Percentiles rank a stretch among this genome's conserved stretches.
Conservation (phyloP, 1,284 basidiomycete genomes). For the Ustilago sp. region DNA sequence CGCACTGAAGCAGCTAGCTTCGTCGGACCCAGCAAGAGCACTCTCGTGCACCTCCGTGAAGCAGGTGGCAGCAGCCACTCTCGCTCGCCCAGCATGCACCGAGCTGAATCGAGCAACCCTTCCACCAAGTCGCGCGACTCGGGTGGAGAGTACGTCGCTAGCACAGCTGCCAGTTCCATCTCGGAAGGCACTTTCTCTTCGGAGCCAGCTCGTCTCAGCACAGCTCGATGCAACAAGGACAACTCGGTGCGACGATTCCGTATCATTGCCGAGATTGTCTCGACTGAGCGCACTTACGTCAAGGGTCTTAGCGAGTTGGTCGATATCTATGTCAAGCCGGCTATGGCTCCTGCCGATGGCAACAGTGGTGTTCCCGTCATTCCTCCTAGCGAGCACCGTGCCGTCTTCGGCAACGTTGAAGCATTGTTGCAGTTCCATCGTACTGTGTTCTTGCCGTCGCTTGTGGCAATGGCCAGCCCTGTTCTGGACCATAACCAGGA, state of each 20-base stretch:
- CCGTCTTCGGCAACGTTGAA: conserved; percentile 93
- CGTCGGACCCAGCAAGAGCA: conserved; percentile 37
- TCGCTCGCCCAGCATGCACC: conserved; percentile 37
- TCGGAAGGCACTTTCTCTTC: conserved; percentile 19
- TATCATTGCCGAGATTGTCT: conserved; percentile 71
- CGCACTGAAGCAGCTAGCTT: conserved; percentile 29
- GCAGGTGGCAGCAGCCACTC: conserved; percentile 16
- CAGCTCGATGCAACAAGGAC: conserved; percentile 56
- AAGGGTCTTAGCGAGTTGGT: conserved; percentile 90
- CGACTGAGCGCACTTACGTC: conserved; percentile 95
- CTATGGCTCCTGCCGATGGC: conserved; percentile 75
- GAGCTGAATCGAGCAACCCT: conserved; percentile 45
- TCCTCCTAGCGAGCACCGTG: conserved; percentile 85
- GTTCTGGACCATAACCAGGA: conserved; percentile 31
- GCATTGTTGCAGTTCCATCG: conserved; percentile 90
- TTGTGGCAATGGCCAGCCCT: conserved; percentile 76
- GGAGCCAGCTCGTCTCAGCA: conserved; percentile 27
- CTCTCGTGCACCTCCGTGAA: conserved; percentile 29
- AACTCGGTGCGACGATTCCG: conserved; percentile 65
- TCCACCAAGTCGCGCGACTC: conserved; percentile 46
- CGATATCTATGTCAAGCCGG: conserved; percentile 93
- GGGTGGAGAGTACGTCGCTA: conserved; percentile 31
- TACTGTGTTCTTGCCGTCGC: conserved; percentile 88
- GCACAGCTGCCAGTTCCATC: conserved; percentile 39
- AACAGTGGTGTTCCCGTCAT: conserved; percentile 78